Percentiles rank a stretch among this genome's conserved stretches.
Conservation (phyloP, 495 filamentous ascomycete species). For the Penicillium soppii region DNA sequence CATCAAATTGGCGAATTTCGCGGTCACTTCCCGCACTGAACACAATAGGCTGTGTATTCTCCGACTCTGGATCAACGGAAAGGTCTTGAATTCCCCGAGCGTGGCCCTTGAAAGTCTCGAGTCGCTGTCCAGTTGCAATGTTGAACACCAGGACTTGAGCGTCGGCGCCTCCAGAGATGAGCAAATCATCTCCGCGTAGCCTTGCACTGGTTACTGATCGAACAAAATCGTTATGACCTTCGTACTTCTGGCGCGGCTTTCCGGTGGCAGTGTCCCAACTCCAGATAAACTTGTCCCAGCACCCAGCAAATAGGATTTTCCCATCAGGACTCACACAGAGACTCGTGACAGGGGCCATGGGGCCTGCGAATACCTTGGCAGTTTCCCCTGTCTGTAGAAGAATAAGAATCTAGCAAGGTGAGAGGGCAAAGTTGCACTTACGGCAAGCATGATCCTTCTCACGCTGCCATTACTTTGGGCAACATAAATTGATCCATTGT, state of each 20-base stretch:
- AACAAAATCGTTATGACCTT: slow-evolving; percentile 88
- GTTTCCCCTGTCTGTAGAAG: slow-evolving; percentile 46
- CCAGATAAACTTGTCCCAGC: slow-evolving; percentile 91
- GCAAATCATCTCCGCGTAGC: slow-evolving; percentile 57
- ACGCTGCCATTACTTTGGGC: slow-evolving; percentile 82
- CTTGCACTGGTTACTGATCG: slow-evolving; percentile 62
- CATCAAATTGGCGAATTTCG: slow-evolving; percentile 67
- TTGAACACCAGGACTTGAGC: slow-evolving; percentile 85
- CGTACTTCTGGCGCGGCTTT: slow-evolving; percentile 54
- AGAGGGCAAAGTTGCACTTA: slow-evolving; percentile 51
- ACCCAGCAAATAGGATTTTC: slow-evolving; percentile 73
- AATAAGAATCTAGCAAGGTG: not conserved
- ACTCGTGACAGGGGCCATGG: slow-evolving; percentile 74
- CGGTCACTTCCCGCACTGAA: slow-evolving; percentile 82
- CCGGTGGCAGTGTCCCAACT: slow-evolving; percentile 68
- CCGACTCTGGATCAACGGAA: slow-evolving; percentile 60
- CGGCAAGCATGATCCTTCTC: slow-evolving; percentile 69
- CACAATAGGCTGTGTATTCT: slow-evolving; percentile 49
- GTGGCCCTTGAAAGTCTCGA: slow-evolving; percentile 77
- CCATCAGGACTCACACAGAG: slow-evolving; percentile 64
- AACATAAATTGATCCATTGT: slow-evolving; percentile 64
- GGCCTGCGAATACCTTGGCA: slow-evolving; percentile 64
- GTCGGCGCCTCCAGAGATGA: slow-evolving; percentile 87
- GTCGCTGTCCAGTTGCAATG: slow-evolving; percentile 58
- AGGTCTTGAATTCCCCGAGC: slow-evolving; percentile 75